These are phyloP conservation scores for Cyberlindnera samutprakarnensis DNA, from an alignment of 805 yeast species.

Conservation along the genomic window DNA sequence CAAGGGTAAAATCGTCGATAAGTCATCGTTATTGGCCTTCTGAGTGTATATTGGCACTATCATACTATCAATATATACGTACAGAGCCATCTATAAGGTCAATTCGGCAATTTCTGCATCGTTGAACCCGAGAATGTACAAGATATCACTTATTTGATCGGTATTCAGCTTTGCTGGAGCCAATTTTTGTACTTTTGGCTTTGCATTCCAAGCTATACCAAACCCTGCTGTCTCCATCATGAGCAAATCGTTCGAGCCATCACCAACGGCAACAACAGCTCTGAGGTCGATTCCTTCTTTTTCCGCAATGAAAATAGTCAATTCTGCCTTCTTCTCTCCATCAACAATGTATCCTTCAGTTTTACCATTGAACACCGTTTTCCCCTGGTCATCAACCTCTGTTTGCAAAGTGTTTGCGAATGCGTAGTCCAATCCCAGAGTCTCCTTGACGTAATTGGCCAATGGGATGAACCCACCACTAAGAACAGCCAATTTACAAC, in stretches of 20 bases:
- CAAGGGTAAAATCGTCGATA: conserved; percentile 38
- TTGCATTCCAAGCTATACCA: conserved; percentile 97
- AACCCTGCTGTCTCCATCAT: conserved; percentile 92
- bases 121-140: conserved; percentile 72
- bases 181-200: conserved; percentile 76
- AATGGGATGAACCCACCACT: conserved; percentile 94
- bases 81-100: too few species aligned
- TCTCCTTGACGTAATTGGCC: conserved; percentile 64
- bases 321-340: conserved; percentile 73
- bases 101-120: conserved; percentile 42
- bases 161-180: conserved; percentile 85
- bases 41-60: too few species aligned
- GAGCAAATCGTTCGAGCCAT: conserved; percentile 91
- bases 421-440: conserved; percentile 75
- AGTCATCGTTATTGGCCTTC: too few species aligned
- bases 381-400: conserved; percentile 37
- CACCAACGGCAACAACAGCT: conserved; percentile 80
- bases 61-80: too few species aligned
- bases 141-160: conserved; percentile 60
- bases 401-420: conserved; percentile 66
- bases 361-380: conserved; percentile 57
- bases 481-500: conserved; percentile 74
- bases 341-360: conserved; percentile 81
- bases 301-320: conserved; percentile 53
- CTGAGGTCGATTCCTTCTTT: conserved; percentile 44